A percentile compares a stretch with the other conserved stretches of the same genome.
These are phyloP conservation scores for Talaromyces adpressus DNA, from an alignment of 495 filamentous ascomycete genomes.

Conservation along the genomic window DNA sequence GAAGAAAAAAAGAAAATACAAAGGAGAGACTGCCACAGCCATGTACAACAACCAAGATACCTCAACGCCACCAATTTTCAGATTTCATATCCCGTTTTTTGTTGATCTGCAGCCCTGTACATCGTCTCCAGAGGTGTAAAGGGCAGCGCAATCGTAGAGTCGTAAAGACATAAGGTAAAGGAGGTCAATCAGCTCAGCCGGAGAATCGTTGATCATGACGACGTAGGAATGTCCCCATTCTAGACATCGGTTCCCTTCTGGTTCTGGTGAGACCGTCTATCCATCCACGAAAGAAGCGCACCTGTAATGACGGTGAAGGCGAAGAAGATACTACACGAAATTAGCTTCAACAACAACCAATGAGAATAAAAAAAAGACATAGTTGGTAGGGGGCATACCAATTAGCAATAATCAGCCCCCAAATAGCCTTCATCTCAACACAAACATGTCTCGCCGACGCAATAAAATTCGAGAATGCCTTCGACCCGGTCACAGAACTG, in stretches of 20 bases:
- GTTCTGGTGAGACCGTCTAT: slow-evolving; percentile 12
- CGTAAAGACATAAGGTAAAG: neutral
- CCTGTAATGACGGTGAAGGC: slow-evolving; percentile 49
- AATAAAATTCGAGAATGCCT: slow-evolving; percentile 51
- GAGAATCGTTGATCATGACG: neutral
- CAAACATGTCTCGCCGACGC: slow-evolving; percentile 64
- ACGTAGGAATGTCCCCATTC: neutral
- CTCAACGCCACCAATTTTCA: neutral
- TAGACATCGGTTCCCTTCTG: neutral
- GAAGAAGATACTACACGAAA: slow-evolving; percentile 54
- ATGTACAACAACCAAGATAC: neutral
- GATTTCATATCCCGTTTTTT: neutral
- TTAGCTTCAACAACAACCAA: neutral
- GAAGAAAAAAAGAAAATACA: slow-evolving; percentile 3
- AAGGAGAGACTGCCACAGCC: neutral
- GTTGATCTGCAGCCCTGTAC: neutral
- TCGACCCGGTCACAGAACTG: neutral
- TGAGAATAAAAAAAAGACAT: neutral
- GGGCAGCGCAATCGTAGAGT: neutral
- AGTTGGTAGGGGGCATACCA: slow-evolving; percentile 41
- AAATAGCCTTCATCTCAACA: slow-evolving; percentile 79
- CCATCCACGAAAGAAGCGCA: slow-evolving; percentile 12
- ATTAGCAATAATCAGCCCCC: slow-evolving; percentile 79
- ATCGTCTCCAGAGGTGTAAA: neutral
- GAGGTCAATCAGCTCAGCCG: neutral